Evolutionary conservation across 805 yeast species (phyloP).

Genomic region (Jamesozyma rosinii): DNA sequence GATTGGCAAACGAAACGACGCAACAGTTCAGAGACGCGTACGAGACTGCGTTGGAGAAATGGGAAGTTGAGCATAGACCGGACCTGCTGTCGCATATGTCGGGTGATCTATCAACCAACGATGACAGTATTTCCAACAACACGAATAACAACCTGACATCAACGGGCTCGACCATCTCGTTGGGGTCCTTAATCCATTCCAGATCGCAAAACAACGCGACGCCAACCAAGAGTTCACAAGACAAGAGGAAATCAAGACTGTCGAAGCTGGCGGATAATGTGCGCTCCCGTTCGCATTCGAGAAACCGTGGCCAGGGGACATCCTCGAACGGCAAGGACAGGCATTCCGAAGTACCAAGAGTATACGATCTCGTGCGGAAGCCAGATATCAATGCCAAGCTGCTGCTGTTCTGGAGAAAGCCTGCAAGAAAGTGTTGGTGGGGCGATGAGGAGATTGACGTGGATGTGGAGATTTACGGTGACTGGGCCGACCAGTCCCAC

Average conservation of each 20-base stretch:
- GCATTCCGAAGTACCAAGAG: conserved; percentile 22
- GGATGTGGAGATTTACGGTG: conserved; percentile 28
- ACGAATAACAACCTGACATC: conserved; percentile 7
- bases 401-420: conserved; percentile 89
- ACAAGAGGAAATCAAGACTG: conserved; percentile 45
- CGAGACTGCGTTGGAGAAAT: conserved; percentile 15
- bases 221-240: conserved; percentile 12
- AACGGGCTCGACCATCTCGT: conserved; percentile 9
- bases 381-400: conserved; percentile 48
- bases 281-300: conserved; percentile 50
- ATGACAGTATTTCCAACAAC: not conserved
- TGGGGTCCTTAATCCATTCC: conserved; percentile 12
- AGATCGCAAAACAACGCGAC: conserved; percentile 21
- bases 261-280: conserved; percentile 53
- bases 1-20: conserved; percentile 35
- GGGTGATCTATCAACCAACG: not conserved
- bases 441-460: conserved; percentile 48
- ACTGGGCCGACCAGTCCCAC: conserved; percentile 12
- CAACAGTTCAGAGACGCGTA: conserved; percentile 24
- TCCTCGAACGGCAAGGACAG: conserved; percentile 19
- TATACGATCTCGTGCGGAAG: conserved; percentile 29
- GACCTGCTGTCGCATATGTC: too few relatives aligned
- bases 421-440: conserved; percentile 99
- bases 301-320: conserved; percentile 31
- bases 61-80: conserved; percentile 16